Percentiles rank a stretch among this genome's conserved stretches.
phyloP scores from a whole-genome alignment of 352 stramenopile species.

The Pythium utonaiense region DNA sequence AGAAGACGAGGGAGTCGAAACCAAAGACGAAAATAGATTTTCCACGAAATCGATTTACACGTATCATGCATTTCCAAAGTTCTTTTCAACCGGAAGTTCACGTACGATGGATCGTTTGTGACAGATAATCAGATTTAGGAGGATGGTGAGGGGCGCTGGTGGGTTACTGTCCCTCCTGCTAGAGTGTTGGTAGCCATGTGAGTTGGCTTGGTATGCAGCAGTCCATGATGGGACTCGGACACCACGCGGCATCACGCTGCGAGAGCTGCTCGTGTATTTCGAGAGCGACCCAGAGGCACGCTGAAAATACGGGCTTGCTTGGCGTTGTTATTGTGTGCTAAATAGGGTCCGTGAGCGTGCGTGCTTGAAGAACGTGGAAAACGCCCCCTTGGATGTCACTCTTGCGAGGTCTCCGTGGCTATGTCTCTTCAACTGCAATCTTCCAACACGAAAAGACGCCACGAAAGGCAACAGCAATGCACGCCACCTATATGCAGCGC shows the following conservation, averaged over 20 bases:
- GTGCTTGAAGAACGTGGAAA: neutral
- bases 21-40: conserved; percentile 17
- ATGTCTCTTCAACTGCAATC: conserved; percentile 1
- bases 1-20: conserved; percentile 19
- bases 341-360: neutral
- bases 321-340: neutral
- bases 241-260: too few species aligned
- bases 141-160: neutral
- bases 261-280: neutral
- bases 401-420: neutral
- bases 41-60: neutral
- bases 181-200: neutral
- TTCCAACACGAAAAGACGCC: neutral
- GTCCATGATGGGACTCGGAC: too few species aligned
- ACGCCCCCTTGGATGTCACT: neutral
- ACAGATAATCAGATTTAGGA: neutral
- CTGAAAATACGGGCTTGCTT: neutral
- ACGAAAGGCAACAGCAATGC: neutral
- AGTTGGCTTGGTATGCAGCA: too few species aligned
- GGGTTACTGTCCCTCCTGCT: neutral
- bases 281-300: neutral
- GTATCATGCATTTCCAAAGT: neutral
- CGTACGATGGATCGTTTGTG: neutral
- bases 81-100: neutral
- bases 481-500: neutral